A percentile compares a stretch with the other conserved stretches of the same genome.
phyloP scores from a whole-genome alignment of 805 yeast genomes.

The Wickerhamiella azymoides region DNA sequence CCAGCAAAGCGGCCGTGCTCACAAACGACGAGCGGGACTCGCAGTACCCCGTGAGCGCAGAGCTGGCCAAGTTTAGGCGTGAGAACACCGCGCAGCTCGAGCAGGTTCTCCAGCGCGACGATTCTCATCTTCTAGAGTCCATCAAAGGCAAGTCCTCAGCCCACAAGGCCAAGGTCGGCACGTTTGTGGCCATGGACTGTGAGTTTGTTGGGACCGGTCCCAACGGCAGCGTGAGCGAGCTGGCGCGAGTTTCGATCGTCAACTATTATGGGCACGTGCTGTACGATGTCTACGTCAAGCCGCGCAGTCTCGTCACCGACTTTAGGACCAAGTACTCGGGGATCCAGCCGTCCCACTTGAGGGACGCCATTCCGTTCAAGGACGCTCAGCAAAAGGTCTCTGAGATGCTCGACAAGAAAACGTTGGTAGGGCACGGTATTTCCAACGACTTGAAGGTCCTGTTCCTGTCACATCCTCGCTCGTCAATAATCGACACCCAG shows the following conservation, averaged over 20 bases:
- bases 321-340: constrained; percentile 95
- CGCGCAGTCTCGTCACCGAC: constrained; percentile 63
- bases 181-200: constrained; percentile 74
- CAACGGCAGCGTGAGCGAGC: constrained; percentile 48
- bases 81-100: not conserved
- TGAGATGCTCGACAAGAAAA: constrained; percentile 34
- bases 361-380: constrained; percentile 48
- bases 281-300: constrained; percentile 62
- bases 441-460: constrained; percentile 64
- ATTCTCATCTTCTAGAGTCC: not conserved
- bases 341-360: constrained; percentile 55
- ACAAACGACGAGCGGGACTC: not conserved
- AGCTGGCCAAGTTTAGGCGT: not conserved
- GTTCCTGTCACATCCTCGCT: constrained; percentile 50
- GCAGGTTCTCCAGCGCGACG: not conserved
- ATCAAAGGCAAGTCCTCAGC: not conserved
- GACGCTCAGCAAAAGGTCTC: constrained; percentile 49
- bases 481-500: constrained; percentile 61
- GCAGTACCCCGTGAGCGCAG: not conserved
- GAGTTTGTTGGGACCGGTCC: constrained; percentile 88
- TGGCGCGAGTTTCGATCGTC: constrained; percentile 80
- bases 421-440: constrained; percentile 73
- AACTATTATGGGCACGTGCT: constrained; percentile 64
- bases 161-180: constrained; percentile 36
- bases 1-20: not conserved